phyloP scores from a whole-genome alignment of 345 rosid genomes.

The Lepidium sativum region DNA sequence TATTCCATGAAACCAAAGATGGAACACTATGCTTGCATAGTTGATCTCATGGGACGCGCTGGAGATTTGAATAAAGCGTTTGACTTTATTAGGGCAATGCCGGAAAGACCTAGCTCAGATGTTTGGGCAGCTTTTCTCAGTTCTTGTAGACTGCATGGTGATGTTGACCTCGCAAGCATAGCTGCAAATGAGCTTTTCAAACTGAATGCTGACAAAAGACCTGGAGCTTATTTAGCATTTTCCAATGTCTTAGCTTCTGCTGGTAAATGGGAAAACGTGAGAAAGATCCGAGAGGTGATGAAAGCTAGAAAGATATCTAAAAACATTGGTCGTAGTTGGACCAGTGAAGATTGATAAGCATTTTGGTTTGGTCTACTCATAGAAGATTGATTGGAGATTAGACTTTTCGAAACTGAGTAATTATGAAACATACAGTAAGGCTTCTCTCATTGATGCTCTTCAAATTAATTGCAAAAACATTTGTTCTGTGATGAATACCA shows the following conservation, averaged over 20 bases:
- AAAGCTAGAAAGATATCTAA: conserved; percentile 55
- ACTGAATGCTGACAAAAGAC: conserved; percentile 52
- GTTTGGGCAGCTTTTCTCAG: conserved; percentile 91
- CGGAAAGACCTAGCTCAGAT: conserved; percentile 66
- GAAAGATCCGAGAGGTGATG: conserved; percentile 65
- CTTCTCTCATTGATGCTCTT: not conserved
- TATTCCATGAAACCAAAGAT: conserved; percentile 57
- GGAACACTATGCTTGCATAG: conserved; percentile 96
- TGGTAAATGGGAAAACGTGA: conserved; percentile 71
- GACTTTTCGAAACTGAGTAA: not conserved
- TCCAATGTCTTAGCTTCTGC: conserved; percentile 82
- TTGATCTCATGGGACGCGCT: conserved; percentile 81
- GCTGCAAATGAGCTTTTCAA: conserved; percentile 76
- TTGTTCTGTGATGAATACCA: conserved; percentile 8
- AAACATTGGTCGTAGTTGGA: conserved; percentile 68
- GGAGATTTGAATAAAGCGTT: conserved; percentile 60
- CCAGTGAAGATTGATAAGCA: conserved; percentile 22
- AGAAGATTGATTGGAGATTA: not conserved
- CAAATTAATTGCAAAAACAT: conserved; percentile 10
- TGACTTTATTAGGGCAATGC: conserved; percentile 50
- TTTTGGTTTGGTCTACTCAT: not conserved
- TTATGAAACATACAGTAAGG: not conserved
- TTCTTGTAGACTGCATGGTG: conserved; percentile 60
- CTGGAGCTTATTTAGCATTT: conserved; percentile 80
- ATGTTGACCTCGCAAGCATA: conserved; percentile 50